Conservation (phyloP, 805 yeast species). For the Candida dendrica region DNA sequence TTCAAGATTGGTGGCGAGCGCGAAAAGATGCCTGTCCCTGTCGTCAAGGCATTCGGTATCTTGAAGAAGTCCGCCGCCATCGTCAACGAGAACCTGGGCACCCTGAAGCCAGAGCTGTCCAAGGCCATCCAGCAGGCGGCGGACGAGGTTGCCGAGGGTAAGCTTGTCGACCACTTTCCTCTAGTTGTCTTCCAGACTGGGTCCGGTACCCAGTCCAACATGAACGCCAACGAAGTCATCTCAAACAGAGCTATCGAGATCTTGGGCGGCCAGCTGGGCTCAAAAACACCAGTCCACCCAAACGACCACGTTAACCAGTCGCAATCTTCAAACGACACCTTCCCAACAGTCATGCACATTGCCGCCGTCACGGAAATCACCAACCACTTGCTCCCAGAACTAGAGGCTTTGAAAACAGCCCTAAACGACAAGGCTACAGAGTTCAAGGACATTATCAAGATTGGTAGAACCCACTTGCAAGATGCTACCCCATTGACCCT, state of each 20-base stretch:
- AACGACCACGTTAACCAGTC: conserved; percentile 98
- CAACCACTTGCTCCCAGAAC: conserved; percentile 68
- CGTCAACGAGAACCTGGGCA: conserved; percentile 78
- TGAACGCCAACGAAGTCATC: conserved; percentile 98
- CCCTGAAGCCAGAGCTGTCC: conserved; percentile 76
- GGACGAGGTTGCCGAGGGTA: conserved; percentile 89
- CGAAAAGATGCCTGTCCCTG: conserved; percentile 87
- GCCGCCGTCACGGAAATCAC: conserved; percentile 92
- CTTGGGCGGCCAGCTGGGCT: conserved; percentile 86
- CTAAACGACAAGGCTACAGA: conserved; percentile 72
- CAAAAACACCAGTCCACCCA: conserved; percentile 94
- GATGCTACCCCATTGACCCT: conserved; percentile 97
- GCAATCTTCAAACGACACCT: conserved; percentile 97
- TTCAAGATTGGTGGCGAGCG: conserved; percentile 93
- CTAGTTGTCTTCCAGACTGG: conserved; percentile 98
- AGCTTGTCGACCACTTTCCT: conserved; percentile 91
- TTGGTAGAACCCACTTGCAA: conserved; percentile 98
- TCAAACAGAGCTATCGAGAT: conserved; percentile 97
- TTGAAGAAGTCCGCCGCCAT: conserved; percentile 92
- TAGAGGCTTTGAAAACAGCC: conserved; percentile 71
- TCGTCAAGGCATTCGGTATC: conserved; percentile 86
- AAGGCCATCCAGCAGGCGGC: conserved; percentile 89
- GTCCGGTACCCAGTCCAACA: conserved; percentile 96
- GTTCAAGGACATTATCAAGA: conserved; percentile 85
- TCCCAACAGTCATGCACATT: conserved; percentile 99